Base-by-base conservation (phyloP, 495 filamentous ascomycete genomes). In the Aspergillus steynii region DNA sequence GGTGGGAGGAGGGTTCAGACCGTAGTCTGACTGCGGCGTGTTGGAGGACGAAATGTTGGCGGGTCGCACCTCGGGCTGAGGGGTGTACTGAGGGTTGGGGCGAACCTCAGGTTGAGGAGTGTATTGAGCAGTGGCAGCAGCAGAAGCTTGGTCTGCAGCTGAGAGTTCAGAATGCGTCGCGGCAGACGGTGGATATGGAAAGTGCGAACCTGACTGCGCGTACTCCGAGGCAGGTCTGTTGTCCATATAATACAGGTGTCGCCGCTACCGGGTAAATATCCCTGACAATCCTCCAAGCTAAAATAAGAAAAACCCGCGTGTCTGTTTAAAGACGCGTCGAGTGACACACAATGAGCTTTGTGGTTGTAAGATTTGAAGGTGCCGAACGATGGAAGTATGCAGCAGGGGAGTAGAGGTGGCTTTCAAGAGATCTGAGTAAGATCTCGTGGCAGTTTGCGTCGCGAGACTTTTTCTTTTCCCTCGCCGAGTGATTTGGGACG, bases 161-260 rank as follows among this genome's bases (percentile, higher is more conserved):
- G 85, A 84, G 68, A 81, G 84, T 88, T 93, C 88, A 92, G 91
- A 91, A 76, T 86, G 83, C 69, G 81, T 80, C 81, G 86, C 85
- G 79, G 82, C 79, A 75, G 83, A 82, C 68, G 85, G 81, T 81
- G 87, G 83, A 83, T 86, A 88, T 82, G 86, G 89, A 87, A 87
- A 87, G 79, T 85, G 87, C 93, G 91, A 96, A 96, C 93, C 94
- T 96, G 92, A 88, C 88, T 97, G 93, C 90, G 91, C 86, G 83
- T 93, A 97, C 78, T 96, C 92, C 82, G 90, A 80, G 73, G 90
- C 85, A 83, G 89, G 86, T 85, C 90, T 90, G 85, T 93, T 90
- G 90, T 96, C 95, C 88, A 79, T 77, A 75, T 72, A 76, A 74
- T 69, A 71, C 50, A 65, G 51, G 55, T 67, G 62, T 67, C 64